A percentile compares a stretch with the other conserved stretches of the same genome.
Conservation (phyloP, 768 basidiomycete genomes). For the Termitomyces sp. region DNA sequence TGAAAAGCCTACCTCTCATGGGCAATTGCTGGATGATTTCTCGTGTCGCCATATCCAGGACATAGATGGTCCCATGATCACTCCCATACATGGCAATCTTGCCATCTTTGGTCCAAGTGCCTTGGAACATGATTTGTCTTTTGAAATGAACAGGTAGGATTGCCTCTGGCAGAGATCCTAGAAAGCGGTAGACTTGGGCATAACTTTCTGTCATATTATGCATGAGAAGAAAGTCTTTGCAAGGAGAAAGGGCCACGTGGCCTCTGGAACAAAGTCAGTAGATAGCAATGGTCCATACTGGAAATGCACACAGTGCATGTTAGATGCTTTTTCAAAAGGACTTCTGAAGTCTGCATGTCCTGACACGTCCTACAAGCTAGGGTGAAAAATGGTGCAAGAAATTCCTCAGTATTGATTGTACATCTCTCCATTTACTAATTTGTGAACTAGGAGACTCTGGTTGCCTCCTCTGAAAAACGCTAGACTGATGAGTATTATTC, state of each 20-base stretch:
- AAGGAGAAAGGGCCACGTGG: no score
- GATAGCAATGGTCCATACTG: no score
- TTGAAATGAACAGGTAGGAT: no score
- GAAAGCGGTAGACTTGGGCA: no score
- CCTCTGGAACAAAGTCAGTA: no score
- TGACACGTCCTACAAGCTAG: conserved; percentile 5
- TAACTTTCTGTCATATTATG: background rate
- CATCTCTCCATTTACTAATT: conserved; percentile 11
- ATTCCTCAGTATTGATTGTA: background rate
- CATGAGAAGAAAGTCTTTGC: background rate
- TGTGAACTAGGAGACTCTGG: conserved; percentile 4
- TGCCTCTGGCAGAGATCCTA: no score
- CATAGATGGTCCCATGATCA: background rate
- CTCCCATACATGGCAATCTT: conserved; percentile 11
- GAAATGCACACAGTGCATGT: conserved; percentile 5
- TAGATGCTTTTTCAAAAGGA: conserved; percentile 7
- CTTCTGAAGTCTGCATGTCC: conserved; percentile 8
- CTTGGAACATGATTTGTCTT: conserved; percentile 1
- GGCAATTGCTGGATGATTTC: background rate
- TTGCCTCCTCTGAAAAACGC: conserved; percentile 10
- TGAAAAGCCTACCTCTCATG: background rate
- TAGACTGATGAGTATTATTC: conserved; percentile 3
- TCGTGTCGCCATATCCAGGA: background rate
- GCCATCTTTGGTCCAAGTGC: conserved; percentile 5
- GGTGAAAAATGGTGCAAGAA: background rate